Evolutionary conservation across 345 rosid species (phyloP), one percentile per base, ranked within the genome.

Genomic region (Aegle marmelos): DNA sequence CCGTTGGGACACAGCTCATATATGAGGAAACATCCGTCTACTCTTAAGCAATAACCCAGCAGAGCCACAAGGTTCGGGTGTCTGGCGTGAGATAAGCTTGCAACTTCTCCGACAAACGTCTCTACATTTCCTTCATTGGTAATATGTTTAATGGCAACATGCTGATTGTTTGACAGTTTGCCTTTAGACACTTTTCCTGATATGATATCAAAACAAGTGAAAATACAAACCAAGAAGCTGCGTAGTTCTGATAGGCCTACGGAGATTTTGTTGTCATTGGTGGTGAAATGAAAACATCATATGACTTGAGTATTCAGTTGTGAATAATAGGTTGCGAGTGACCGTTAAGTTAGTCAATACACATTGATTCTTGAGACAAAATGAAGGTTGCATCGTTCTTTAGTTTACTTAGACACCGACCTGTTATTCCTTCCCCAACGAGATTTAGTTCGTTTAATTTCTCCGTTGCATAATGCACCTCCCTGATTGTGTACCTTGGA

Each of bases 371-470:
- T 48, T 14, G 34, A 45, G n/a, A 45, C 0, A 6, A 48, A 70
- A 48, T 7, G 9, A 48, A 27, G 57, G 37, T 25, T 28, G 24
- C 2, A 11, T n/a, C 22, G 28, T n/a, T 56, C 11, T 39, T 25
- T 65, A 16, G 11, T 25, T n/a, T 31, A 67, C 57, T 41, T 16
- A 13, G 54, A 66, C 31, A 70, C 76, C 72, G 66, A 84, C 91
- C 89, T 24, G 92, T 88, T 54, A 86, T 87, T 78, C 92, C 90
- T 87, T 87, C 84, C 10, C 90, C 89, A 8, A 84, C 86, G 75
- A 86, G 77, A 80, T 89, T 86, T n/a, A 71, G 58, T 33, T 69
- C 78, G 70, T 81, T 75, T 59, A 87, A 77, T 57, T 79, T 84
- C 53, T 76, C 66, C 10, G 90, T 87, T 41, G 92, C 88, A 19